A percentile compares a stretch with the other conserved stretches of the same genome.
Conservation (phyloP, 331 rosid species). For the Telfairia occidentalis region DNA sequence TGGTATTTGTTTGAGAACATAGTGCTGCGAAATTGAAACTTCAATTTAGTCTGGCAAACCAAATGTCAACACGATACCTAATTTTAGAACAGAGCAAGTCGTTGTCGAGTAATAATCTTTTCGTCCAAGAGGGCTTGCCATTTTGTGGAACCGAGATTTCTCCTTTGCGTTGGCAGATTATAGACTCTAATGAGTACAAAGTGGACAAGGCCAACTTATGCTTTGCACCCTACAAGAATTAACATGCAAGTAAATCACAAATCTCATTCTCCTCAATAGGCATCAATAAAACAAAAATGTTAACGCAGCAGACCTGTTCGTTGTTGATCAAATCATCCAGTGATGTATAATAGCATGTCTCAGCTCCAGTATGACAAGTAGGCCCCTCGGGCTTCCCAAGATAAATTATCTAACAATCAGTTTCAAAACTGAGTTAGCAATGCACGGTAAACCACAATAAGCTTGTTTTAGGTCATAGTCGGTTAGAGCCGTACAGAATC, state of each 20-base stretch:
- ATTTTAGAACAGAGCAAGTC: conserved; percentile 65
- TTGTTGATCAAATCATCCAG: conserved; percentile 36
- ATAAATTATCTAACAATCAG: conserved; percentile 60
- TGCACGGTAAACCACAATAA: not conserved
- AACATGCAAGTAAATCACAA: conserved; percentile 8
- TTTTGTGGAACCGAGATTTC: conserved; percentile 32
- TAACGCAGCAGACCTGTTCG: conserved; percentile 35
- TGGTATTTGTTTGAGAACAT: not conserved
- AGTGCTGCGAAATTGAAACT: not conserved
- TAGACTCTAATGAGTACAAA: conserved; percentile 56
- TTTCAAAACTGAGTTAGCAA: conserved; percentile 3
- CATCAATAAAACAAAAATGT: not conserved
- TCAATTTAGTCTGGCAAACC: not conserved
- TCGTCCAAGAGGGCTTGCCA: conserved; percentile 73
- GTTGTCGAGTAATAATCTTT: conserved; percentile 39
- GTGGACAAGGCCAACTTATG: conserved; percentile 52
- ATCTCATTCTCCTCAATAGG: not conserved
- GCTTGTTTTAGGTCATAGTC: not conserved
- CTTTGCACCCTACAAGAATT: conserved; percentile 35
- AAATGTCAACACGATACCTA: conserved; percentile 28
- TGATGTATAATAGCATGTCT: conserved; percentile 67
- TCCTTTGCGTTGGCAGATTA: conserved; percentile 54
- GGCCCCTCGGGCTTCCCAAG: conserved; percentile 89
- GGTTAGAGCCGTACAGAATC: conserved; percentile 57
- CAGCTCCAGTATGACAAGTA: conserved; percentile 76